phyloP scores from a whole-genome alignment of 2,329 filamentous ascomycete genomes.

The Incumbomyces delicatus region DNA sequence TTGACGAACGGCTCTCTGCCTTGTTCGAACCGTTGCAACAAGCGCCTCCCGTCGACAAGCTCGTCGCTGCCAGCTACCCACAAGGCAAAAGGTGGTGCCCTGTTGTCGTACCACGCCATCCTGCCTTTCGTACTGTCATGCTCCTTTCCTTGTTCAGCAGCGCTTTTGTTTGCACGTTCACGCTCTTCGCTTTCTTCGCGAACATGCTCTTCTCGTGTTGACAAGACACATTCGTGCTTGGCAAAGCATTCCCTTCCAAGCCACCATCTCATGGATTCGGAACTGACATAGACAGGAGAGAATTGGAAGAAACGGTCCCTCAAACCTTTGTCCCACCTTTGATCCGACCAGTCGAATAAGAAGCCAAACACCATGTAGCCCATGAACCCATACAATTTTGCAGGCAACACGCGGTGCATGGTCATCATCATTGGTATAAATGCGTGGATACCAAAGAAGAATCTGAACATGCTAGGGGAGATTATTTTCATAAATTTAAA shows the following conservation, averaged over 20 bases:
- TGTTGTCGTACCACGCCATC: conserved; percentile 71
- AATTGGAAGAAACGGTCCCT: conserved; percentile 83
- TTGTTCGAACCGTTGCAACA: conserved; percentile 64
- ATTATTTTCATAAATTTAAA: conserved; percentile 86
- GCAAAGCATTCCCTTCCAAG: conserved; percentile 77
- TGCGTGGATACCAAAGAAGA: conserved; percentile 82
- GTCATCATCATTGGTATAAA: conserved; percentile 93
- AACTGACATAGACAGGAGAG: conserved; percentile 77
- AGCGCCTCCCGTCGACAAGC: conserved; percentile 68
- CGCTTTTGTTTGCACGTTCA: conserved; percentile 8
- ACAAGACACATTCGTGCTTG: conserved; percentile 74
- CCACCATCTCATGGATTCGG: conserved; percentile 94
- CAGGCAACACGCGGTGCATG: conserved; percentile 59
- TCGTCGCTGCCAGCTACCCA: conserved; percentile 80
- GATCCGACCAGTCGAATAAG: conserved; percentile 79
- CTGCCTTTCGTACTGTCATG: conserved; percentile 7
- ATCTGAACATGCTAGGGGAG: conserved; percentile 62
- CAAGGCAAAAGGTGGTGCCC: conserved; percentile 71
- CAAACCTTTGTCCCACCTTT: conserved; percentile 71
- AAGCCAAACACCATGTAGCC: conserved; percentile 86
- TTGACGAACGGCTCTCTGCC: conserved; percentile 72
- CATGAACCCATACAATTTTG: conserved; percentile 63
- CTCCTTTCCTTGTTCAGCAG: not conserved
- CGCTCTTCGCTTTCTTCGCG: conserved; percentile 24
- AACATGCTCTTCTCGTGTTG: conserved; percentile 60